These are phyloP conservation scores for Olyra latifolia DNA, from an alignment of 176 grass and related monocot species.

Conservation along the genomic window DNA sequence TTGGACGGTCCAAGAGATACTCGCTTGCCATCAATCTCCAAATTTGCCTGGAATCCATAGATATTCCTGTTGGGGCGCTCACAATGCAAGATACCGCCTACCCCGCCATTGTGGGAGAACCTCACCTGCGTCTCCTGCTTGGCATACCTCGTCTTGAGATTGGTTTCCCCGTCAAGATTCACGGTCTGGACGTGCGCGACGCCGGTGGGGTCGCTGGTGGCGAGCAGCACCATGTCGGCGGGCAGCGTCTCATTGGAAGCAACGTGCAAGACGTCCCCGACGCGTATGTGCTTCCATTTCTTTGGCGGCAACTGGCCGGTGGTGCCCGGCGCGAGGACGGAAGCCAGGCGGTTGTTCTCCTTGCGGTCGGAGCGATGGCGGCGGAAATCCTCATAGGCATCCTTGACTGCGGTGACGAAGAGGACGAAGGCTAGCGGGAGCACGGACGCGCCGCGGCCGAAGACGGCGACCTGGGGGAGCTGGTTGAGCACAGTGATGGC, in stretches of 20 bases:
- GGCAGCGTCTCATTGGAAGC: slow-evolving; percentile 62
- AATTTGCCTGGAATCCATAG: slow-evolving; percentile 71
- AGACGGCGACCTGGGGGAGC: slow-evolving; percentile 75
- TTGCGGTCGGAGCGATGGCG: slow-evolving; percentile 74
- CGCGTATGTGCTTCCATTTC: slow-evolving; percentile 75
- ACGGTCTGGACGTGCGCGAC: slow-evolving; percentile 87
- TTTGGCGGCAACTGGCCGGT: slow-evolving; percentile 49
- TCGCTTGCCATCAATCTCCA: slow-evolving; percentile 56
- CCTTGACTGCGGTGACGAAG: slow-evolving; percentile 85
- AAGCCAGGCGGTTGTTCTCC: slow-evolving; percentile 67
- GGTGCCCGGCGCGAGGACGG: slow-evolving; percentile 40
- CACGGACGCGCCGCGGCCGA: slow-evolving; percentile 63
- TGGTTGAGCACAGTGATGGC: slow-evolving; percentile 87
- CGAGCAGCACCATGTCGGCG: slow-evolving; percentile 71
- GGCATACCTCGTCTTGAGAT: slow-evolving; percentile 85
- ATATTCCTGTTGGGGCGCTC: slow-evolving; percentile 81
- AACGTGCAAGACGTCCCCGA: slow-evolving; percentile 67
- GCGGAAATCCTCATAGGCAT: slow-evolving; percentile 88
- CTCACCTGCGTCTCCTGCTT: slow-evolving; percentile 64
- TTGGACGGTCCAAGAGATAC: slow-evolving; percentile 67
- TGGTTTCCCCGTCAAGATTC: slow-evolving; percentile 89
- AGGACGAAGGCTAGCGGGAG: slow-evolving; percentile 82
- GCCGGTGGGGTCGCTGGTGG: slow-evolving; percentile 75
- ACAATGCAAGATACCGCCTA: slow-evolving; percentile 45
- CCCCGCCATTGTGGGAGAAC: slow-evolving; percentile 30